Percentiles rank a stretch among this genome's conserved stretches.
These are phyloP conservation scores for Botrytis pseudocinerea DNA, from an alignment of 2,329 filamentous ascomycete genomes.

Conservation along the genomic window DNA sequence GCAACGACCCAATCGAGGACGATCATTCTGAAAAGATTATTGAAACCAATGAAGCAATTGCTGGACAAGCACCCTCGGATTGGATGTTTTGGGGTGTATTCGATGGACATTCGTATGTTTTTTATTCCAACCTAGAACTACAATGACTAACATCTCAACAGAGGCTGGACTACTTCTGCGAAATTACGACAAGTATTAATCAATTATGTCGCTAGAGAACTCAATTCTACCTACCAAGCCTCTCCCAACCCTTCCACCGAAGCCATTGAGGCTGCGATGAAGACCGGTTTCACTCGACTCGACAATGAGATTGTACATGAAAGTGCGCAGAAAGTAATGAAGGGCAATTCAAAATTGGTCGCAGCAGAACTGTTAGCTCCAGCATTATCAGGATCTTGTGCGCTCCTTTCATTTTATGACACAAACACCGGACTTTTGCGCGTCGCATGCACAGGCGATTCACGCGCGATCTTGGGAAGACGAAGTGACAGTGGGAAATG, in stretches of 20 bases:
- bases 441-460: conserved; percentile 96
- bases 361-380: conserved; percentile 91
- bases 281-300: conserved; percentile 81
- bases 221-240: conserved; percentile 88
- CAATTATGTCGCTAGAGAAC: conserved; percentile 85
- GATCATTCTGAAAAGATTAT: conserved; percentile 99
- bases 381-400: conserved; percentile 94
- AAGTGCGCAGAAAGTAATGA: conserved; percentile 87
- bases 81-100: conserved; percentile 99
- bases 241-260: conserved; percentile 70
- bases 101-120: conserved; percentile 82
- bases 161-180: conserved; percentile 96
- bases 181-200: conserved; percentile 92
- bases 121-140: not conserved
- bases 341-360: conserved; percentile 83
- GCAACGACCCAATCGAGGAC: conserved; percentile 97
- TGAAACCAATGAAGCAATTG: conserved; percentile 64
- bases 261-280: conserved; percentile 87
- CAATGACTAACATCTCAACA: conserved; percentile 42
- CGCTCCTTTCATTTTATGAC: conserved; percentile 94
- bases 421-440: conserved; percentile 80
- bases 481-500: conserved; percentile 80
- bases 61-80: conserved; percentile 64
- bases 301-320: conserved; percentile 95
- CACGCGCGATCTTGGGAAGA: conserved; percentile 87